Conservation (phyloP, 441 rosid genomes). For the Populus hybrid region DNA sequence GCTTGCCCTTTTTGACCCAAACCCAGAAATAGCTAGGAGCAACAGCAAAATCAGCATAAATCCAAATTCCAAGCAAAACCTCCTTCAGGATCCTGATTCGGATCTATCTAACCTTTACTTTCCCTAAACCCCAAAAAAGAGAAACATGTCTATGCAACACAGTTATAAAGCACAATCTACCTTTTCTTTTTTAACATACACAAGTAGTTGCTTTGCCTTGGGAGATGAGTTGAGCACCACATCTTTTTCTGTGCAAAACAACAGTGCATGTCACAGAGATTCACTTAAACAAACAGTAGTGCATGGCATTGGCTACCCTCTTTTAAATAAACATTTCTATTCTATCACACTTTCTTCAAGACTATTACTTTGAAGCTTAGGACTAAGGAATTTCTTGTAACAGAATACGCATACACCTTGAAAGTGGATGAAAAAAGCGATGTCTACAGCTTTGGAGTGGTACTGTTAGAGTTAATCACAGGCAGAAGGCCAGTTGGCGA, state of each 20-base stretch:
- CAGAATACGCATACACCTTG: conserved; percentile 87
- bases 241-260: conserved; percentile 8
- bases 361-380: neutral
- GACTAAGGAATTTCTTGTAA: neutral
- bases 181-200: conserved; percentile 11
- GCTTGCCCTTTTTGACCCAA: conserved; percentile 24
- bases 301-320: neutral
- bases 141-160: neutral
- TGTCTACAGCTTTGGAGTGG: conserved; percentile 89
- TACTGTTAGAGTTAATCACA: conserved; percentile 64
- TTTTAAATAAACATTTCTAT: neutral
- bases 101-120: conserved; percentile 35
- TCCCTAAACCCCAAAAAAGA: conserved; percentile 29
- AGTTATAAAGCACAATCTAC: conserved; percentile 15
- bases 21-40: conserved; percentile 2
- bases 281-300: neutral
- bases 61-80: neutral
- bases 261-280: neutral
- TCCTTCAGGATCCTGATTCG: conserved; percentile 23
- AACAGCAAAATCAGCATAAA: conserved; percentile 17
- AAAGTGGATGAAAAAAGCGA: conserved; percentile 90
- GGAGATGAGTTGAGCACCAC: conserved; percentile 11
- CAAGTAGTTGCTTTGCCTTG: conserved; percentile 17
- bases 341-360: neutral
- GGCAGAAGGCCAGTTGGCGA: conserved; percentile 78